These are phyloP conservation scores for Irpex sp. DNA, from an alignment of 1,284 basidiomycete genomes.

Conservation along the genomic window DNA sequence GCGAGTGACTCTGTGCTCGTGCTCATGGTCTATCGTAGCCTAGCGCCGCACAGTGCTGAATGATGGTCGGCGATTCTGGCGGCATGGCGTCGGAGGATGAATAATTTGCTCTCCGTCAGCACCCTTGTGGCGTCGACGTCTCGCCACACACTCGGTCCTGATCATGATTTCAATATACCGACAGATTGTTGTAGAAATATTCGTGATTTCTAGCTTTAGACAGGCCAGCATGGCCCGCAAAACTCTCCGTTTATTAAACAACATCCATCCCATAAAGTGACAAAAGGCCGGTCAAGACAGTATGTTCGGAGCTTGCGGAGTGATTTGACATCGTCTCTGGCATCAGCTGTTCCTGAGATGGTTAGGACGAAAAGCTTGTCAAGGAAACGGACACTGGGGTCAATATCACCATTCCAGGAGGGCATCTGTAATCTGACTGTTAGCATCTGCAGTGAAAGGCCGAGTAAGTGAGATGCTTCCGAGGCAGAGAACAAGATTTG, in stretches of 20 bases:
- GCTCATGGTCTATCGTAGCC: constrained; percentile 15
- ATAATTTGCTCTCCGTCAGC: constrained; percentile 2
- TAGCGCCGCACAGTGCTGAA: background rate
- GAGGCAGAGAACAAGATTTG: constrained; percentile 10
- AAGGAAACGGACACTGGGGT: constrained; percentile 8
- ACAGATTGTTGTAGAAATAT: background rate
- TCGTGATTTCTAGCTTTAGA: too few relatives aligned
- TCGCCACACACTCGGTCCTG: background rate
- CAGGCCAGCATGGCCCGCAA: too few relatives aligned
- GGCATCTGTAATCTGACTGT: background rate
- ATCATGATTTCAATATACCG: background rate
- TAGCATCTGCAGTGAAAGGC: background rate
- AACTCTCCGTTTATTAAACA: background rate
- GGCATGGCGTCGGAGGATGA: background rate
- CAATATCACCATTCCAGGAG: constrained; percentile 4
- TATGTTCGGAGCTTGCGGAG: background rate
- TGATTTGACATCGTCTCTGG: background rate
- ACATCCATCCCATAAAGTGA: background rate
- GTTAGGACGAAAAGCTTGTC: background rate
- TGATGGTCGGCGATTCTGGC: background rate
- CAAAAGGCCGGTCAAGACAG: background rate
- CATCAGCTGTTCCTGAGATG: background rate
- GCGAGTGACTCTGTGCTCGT: constrained; percentile 33
- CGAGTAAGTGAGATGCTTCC: constrained; percentile 8
- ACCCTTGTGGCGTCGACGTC: background rate